phyloP scores from a whole-genome alignment of 345 rosid species.

The Limnanthes douglasii region DNA sequence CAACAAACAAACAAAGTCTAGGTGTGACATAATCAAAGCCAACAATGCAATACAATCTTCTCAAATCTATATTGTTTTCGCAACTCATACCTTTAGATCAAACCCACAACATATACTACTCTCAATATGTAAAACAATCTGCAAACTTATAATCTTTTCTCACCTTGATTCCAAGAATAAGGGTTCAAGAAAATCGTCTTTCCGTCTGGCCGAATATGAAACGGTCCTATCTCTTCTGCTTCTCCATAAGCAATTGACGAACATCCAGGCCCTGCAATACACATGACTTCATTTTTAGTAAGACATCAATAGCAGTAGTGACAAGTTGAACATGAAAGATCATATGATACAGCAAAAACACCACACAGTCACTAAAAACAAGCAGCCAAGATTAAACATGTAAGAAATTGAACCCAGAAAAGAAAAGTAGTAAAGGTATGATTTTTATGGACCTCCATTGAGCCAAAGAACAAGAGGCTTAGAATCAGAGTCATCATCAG shows the following conservation, averaged over 20 bases:
- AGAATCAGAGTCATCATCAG: slow-evolving; percentile 55
- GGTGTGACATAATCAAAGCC: slow-evolving; percentile 5
- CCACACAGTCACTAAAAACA: not conserved
- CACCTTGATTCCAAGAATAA: slow-evolving; percentile 92
- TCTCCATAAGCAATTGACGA: slow-evolving; percentile 77
- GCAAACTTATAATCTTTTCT: slow-evolving; percentile 1
- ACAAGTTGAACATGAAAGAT: not conserved
- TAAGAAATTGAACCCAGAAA: no score
- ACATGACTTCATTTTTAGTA: not conserved
- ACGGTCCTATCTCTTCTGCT: slow-evolving; percentile 94
- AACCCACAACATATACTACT: not conserved
- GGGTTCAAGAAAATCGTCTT: slow-evolving; percentile 66
- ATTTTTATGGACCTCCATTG: slow-evolving; percentile 40
- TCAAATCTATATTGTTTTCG: no score
- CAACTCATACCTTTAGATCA: no score
- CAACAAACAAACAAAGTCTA: not conserved
- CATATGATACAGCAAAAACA: slow-evolving; percentile 1
- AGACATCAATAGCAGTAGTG: not conserved
- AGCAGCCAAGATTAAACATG: not conserved
- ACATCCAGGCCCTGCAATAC: slow-evolving; percentile 74
- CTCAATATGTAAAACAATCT: no score
- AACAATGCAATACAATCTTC: no score
- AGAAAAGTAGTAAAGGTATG: not conserved
- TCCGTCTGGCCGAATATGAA: slow-evolving; percentile 70
- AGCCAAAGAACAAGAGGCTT: slow-evolving; percentile 92